These are phyloP conservation scores for Aspergillus bridgeri DNA, from an alignment of 495 filamentous ascomycete genomes.

Conservation along the genomic window DNA sequence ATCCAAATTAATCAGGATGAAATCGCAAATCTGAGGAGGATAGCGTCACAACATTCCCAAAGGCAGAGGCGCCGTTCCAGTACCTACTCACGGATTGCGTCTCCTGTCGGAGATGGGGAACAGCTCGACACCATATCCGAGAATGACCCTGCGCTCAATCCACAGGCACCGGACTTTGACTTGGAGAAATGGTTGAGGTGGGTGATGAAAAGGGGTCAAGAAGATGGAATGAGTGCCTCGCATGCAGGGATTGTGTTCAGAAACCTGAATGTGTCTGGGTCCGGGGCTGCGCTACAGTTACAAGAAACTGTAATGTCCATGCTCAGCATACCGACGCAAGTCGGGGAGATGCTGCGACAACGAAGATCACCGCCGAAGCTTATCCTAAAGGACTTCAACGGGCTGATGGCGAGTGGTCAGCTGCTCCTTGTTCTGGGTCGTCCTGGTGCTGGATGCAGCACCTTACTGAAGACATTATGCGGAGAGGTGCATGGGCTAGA, in stretches of 20 bases:
- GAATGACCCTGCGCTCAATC: constrained; percentile 25
- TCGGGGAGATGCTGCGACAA: constrained; percentile 18
- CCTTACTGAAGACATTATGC: constrained; percentile 35
- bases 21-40: constrained; percentile 19
- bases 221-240: constrained; percentile 14
- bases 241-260: constrained; percentile 44
- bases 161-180: constrained; percentile 23
- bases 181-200: constrained; percentile 28
- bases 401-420: constrained; percentile 33
- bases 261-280: constrained; percentile 48
- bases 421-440: constrained; percentile 37
- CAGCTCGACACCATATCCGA: constrained; percentile 12
- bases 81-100: constrained; percentile 2
- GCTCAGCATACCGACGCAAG: constrained; percentile 40
- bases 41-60: constrained; percentile 18
- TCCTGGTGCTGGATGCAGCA: constrained; percentile 40
- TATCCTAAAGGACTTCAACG: constrained; percentile 38
- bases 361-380: constrained; percentile 23
- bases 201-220: constrained; percentile 20
- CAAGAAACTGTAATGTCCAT: constrained; percentile 48
- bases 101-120: not conserved
- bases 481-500: constrained; percentile 35
- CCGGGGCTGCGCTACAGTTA: constrained; percentile 48
- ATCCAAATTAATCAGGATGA: constrained; percentile 17
- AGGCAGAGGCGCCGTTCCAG: constrained; percentile 18